Evolutionary conservation across 2,329 filamentous ascomycete genomes (phyloP).

Genomic region (Neodidymelliopsis sp.): DNA sequence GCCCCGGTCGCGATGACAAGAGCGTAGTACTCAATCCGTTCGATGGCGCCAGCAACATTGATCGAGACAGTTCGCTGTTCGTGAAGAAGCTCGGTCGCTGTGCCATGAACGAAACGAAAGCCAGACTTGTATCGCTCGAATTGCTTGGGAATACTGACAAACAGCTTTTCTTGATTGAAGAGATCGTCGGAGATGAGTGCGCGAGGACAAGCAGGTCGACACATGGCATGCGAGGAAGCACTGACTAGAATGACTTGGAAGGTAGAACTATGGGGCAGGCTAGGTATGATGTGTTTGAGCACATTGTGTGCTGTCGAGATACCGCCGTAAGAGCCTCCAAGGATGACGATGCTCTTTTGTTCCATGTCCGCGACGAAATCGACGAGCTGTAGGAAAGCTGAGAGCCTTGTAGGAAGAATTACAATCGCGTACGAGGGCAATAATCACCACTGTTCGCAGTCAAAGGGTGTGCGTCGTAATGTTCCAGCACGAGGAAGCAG

Average conservation of each 20-base stretch:
- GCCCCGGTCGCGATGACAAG: conserved; percentile 50
- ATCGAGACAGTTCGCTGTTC: conserved; percentile 45
- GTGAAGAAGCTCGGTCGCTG: conserved; percentile 40
- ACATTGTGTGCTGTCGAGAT: conserved; percentile 48
- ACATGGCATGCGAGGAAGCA: conserved; percentile 43
- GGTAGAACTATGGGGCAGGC: conserved; percentile 31
- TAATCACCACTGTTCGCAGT: too few relatives aligned
- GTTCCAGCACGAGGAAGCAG: too few relatives aligned
- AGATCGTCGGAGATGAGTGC: conserved; percentile 46
- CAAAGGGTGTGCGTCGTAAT: too few relatives aligned
- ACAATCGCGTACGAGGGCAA: too few relatives aligned
- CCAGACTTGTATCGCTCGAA: conserved; percentile 45
- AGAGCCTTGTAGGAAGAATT: too few relatives aligned
- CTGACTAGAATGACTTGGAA: conserved; percentile 48
- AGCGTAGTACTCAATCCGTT: conserved; percentile 44
- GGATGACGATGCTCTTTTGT: too few relatives aligned
- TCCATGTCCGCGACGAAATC: too few relatives aligned
- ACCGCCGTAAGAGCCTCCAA: conserved; percentile 50
- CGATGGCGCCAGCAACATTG: conserved; percentile 19
- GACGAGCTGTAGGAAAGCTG: too few relatives aligned
- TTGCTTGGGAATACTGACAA: conserved; percentile 44
- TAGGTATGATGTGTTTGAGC: conserved; percentile 42
- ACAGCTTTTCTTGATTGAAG: conserved; percentile 44
- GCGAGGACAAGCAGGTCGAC: conserved; percentile 43
- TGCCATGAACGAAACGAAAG: conserved; percentile 50